These are phyloP conservation scores for Cicer chorassanicum DNA, from an alignment of 306 rosid species.

Conservation along the genomic window DNA sequence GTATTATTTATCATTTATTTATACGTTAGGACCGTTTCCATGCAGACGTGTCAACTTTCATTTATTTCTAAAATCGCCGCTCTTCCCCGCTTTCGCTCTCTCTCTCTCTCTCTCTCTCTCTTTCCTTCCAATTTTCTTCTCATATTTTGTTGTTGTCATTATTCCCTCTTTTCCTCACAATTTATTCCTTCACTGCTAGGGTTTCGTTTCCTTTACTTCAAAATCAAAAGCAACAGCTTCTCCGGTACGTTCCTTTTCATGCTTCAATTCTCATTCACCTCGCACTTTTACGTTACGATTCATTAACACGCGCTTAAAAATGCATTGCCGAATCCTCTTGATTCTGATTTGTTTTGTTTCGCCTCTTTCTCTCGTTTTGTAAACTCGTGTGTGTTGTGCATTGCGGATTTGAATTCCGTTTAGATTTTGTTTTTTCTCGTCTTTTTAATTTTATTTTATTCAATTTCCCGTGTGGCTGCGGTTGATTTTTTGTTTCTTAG, in stretches of 20 bases:
- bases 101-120: conserved; percentile 9
- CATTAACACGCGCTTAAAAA: conserved; percentile 25
- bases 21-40: conserved; percentile 60
- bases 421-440: not conserved
- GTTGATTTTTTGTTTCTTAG: conserved; percentile 33
- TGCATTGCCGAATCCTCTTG: conserved; percentile 9
- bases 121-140: conserved; percentile 28
- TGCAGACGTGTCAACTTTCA: conserved; percentile 62
- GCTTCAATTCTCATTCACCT: not conserved
- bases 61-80: conserved; percentile 63
- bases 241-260: conserved; percentile 61
- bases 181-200: conserved; percentile 56
- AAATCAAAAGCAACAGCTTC: conserved; percentile 51
- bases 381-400: not conserved
- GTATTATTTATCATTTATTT: conserved; percentile 11
- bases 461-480: conserved; percentile 17
- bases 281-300: conserved; percentile 41
- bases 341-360: conserved; percentile 14
- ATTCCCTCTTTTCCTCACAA: conserved; percentile 44
- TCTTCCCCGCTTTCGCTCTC: conserved; percentile 45
- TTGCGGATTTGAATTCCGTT: conserved; percentile 43
- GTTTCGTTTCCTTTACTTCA: conserved; percentile 85
- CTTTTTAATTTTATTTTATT: not conserved
- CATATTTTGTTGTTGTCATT: conserved; percentile 45
- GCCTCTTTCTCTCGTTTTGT: too few species aligned